phyloP scores from a whole-genome alignment of 2,329 filamentous ascomycete genomes.

The Westerdykella sp. region DNA sequence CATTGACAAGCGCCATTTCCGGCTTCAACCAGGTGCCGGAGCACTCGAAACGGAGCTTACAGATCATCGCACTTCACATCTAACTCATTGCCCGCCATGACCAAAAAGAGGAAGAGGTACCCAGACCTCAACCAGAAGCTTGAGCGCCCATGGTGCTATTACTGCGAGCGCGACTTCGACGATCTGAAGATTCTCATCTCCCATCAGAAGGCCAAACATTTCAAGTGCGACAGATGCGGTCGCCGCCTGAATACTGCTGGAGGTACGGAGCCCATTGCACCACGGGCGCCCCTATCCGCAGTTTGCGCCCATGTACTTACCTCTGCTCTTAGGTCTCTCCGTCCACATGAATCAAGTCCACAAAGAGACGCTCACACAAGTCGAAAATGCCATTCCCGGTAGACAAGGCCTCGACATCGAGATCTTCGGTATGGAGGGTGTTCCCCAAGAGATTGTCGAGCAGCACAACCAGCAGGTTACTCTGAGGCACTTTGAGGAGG shows the following conservation, averaged over 20 bases:
- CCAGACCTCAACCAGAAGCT: slow-evolving; percentile 86
- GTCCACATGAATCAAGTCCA: slow-evolving; percentile 99
- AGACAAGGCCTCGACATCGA: slow-evolving; percentile 82
- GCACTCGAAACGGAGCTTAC: background rate
- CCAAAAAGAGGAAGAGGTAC: slow-evolving; percentile 81
- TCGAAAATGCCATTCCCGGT: slow-evolving; percentile 88
- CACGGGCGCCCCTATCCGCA: background rate
- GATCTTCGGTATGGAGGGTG: slow-evolving; percentile 97
- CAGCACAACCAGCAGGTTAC: slow-evolving; percentile 83
- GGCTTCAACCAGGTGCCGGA: background rate
- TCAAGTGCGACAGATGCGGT: slow-evolving; percentile 90
- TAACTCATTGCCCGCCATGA: slow-evolving; percentile 18
- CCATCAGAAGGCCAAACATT: slow-evolving; percentile 99
- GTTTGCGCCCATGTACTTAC: background rate
- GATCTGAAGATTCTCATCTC: slow-evolving; percentile 94
- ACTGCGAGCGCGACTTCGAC: slow-evolving; percentile 98
- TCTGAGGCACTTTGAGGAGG: slow-evolving; percentile 75
- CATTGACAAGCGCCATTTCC: no score
- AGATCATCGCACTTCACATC: background rate
- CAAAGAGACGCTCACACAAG: slow-evolving; percentile 79
- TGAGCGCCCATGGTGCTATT: slow-evolving; percentile 90
- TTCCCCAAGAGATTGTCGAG: slow-evolving; percentile 76
- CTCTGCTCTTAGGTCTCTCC: slow-evolving; percentile 60
- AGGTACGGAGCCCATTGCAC: slow-evolving; percentile 51
- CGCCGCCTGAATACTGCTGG: slow-evolving; percentile 88